phyloP scores from a whole-genome alignment of 331 rosid genomes.

The Malus hybrid region DNA sequence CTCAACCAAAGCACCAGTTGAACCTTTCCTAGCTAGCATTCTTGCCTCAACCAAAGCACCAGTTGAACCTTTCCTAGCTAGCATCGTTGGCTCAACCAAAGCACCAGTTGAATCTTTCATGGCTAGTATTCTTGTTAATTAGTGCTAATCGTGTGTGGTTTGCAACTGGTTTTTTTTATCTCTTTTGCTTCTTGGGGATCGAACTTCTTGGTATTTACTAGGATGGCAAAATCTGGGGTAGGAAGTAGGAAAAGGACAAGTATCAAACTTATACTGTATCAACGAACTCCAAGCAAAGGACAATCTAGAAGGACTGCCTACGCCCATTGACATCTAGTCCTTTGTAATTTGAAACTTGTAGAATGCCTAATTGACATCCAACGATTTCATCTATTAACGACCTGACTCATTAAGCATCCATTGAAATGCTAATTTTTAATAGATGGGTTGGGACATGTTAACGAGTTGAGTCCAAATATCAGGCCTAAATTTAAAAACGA shows the following conservation, averaged over 20 bases:
- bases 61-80: too few species aligned
- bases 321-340: background rate
- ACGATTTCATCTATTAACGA: too few species aligned
- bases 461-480: too few species aligned
- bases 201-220: background rate
- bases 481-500: too few species aligned
- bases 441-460: too few species aligned
- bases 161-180: background rate
- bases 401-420: too few species aligned
- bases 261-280: background rate
- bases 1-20: background rate
- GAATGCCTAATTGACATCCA: too few species aligned
- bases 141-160: too few species aligned
- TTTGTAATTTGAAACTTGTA: background rate
- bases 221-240: background rate
- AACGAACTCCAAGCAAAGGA: background rate
- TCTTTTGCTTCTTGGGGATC: background rate
- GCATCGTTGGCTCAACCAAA: too few species aligned
- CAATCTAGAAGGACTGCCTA: background rate
- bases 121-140: too few species aligned
- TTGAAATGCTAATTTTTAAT: too few species aligned
- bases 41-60: background rate
- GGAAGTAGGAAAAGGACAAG: constrained; percentile 4
- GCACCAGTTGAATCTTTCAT: too few species aligned
- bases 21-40: background rate